Evolutionary conservation across 2,329 filamentous ascomycete species (phyloP).

Genomic region (Byssoonygena ceratinophila): DNA sequence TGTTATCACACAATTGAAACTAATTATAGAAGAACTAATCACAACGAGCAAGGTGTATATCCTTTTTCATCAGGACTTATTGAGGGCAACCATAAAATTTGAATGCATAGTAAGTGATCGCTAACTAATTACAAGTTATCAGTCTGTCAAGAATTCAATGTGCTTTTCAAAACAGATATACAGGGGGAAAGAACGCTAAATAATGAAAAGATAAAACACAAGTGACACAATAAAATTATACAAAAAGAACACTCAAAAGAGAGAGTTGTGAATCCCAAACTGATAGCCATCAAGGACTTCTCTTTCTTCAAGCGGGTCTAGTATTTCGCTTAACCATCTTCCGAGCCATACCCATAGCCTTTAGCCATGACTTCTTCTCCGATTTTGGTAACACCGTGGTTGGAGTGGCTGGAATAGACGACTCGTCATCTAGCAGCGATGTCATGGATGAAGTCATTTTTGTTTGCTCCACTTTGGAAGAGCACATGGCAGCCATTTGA

Average conservation of each 20-base stretch:
- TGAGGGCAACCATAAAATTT: too few relatives aligned
- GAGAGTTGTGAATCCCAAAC: not conserved
- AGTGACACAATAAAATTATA: too few relatives aligned
- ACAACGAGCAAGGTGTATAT: too few relatives aligned
- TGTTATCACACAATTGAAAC: too few relatives aligned
- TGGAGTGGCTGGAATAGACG: slow-evolving; percentile 2
- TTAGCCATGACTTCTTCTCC: slow-evolving; percentile 16
- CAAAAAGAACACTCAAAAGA: not conserved
- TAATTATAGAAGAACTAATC: too few relatives aligned
- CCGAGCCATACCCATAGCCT: slow-evolving; percentile 14
- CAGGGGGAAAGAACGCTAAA: too few relatives aligned
- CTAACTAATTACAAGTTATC: too few relatives aligned
- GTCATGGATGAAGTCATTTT: slow-evolving; percentile 9
- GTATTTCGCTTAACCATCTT: slow-evolving; percentile 15
- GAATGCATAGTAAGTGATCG: too few relatives aligned
- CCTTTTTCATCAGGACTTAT: too few relatives aligned
- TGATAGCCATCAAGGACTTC: not conserved
- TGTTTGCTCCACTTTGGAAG: slow-evolving; percentile 8
- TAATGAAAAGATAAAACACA: too few relatives aligned
- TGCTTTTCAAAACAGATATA: too few relatives aligned
- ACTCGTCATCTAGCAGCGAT: slow-evolving; percentile 12
- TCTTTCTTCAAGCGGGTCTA: slow-evolving; percentile 16
- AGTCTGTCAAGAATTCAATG: too few relatives aligned
- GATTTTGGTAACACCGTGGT: slow-evolving; percentile 6
- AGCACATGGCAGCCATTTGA: slow-evolving; percentile 27